phyloP scores from a whole-genome alignment of 1,139 yeast species.

The Geotrichum carabidarum region DNA sequence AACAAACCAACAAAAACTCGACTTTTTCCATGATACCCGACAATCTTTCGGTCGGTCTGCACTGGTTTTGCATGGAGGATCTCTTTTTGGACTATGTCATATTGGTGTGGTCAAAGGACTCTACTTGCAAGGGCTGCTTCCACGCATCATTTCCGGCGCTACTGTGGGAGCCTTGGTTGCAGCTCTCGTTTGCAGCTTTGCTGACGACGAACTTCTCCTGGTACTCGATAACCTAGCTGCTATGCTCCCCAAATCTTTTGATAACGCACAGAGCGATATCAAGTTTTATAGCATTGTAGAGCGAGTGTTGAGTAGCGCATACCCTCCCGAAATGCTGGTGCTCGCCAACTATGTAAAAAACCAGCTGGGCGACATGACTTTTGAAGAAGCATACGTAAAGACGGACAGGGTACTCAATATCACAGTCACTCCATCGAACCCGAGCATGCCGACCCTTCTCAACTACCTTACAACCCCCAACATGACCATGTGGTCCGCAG shows the following conservation, averaged over 20 bases:
- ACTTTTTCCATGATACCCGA: conserved; percentile 85
- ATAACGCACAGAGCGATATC: conserved; percentile 26
- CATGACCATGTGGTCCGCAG: conserved; percentile 79
- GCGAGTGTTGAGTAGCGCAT: conserved; percentile 53
- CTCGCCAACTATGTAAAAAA: conserved; percentile 74
- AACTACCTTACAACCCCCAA: conserved; percentile 91
- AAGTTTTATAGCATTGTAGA: conserved; percentile 33
- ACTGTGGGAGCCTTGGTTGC: conserved; percentile 95
- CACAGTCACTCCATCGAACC: conserved; percentile 61
- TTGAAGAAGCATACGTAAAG: conserved; percentile 82
- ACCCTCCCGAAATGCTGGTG: conserved; percentile 75
- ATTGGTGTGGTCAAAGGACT: conserved; percentile 85
- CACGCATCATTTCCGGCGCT: conserved; percentile 84
- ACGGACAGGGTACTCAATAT: conserved; percentile 78
- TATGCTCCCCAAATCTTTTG: conserved; percentile 45
- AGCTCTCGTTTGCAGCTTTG: conserved; percentile 68
- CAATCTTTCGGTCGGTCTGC: conserved; percentile 91
- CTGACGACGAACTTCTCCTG: conserved; percentile 47
- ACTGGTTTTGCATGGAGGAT: conserved; percentile 85
- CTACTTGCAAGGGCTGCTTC: conserved; percentile 66
- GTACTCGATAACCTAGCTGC: conserved; percentile 40
- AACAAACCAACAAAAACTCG: conserved; percentile 54
- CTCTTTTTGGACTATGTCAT: conserved; percentile 88
- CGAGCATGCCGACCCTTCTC: conserved; percentile 58
- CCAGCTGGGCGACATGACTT: conserved; percentile 78